Conservation (phyloP, 2,329 filamentous ascomycete genomes). For the Talaromyces verruculosus region DNA sequence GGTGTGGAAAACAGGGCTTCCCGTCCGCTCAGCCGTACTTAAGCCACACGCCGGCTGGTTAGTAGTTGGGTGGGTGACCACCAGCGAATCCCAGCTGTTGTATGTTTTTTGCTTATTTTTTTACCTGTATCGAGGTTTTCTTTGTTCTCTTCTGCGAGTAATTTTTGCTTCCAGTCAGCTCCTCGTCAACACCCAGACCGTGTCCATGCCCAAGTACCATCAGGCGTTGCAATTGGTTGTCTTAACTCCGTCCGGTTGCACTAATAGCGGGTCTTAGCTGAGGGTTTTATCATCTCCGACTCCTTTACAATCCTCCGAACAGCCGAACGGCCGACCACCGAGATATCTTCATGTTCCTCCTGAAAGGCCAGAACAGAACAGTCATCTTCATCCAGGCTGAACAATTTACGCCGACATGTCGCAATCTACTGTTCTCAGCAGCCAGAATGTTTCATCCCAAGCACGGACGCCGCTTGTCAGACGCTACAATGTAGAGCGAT, state of each 20-base stretch:
- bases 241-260: neutral
- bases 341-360: neutral
- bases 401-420: neutral
- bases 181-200: too few species aligned
- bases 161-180: too few species aligned
- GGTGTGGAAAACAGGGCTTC: neutral
- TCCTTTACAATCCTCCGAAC: neutral
- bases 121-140: too few species aligned
- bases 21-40: neutral
- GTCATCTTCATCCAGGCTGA: neutral
- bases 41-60: neutral
- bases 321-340: neutral
- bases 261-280: neutral
- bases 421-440: neutral
- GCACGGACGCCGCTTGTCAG: neutral
- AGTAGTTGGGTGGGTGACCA: neutral
- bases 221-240: neutral
- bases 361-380: neutral
- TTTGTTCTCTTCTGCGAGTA: too few species aligned
- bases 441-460: neutral
- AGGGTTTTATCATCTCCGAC: neutral
- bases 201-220: too few species aligned
- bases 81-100: neutral
- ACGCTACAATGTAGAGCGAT: conserved; percentile 23
- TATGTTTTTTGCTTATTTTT: neutral